A percentile compares a stretch with the other conserved stretches of the same genome.
phyloP scores from a whole-genome alignment of 2,329 filamentous ascomycete species.

The Huntiella bhutanensis region DNA sequence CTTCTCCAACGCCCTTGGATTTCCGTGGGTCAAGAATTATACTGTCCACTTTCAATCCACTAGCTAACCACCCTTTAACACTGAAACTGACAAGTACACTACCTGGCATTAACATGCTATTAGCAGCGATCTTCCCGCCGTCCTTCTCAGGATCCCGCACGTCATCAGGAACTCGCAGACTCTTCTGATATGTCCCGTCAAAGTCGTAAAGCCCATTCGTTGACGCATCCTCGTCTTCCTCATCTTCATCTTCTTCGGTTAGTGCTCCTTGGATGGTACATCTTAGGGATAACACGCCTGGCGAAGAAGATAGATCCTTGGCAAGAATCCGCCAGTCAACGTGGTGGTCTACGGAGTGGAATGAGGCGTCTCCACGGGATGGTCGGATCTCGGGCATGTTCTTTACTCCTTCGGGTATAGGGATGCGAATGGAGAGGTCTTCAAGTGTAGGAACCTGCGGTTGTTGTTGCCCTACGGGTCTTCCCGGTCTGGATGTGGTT shows the following conservation, averaged over 20 bases:
- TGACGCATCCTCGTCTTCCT: conserved; percentile 25
- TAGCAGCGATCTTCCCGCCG: conserved; percentile 40
- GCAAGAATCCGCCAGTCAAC: conserved; percentile 71
- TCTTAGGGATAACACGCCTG: conserved; percentile 52
- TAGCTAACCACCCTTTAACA: conserved; percentile 49
- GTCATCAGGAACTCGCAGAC: neutral
- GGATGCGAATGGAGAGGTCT: conserved; percentile 59
- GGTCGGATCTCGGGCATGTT: conserved; percentile 70
- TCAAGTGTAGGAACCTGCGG: conserved; percentile 40
- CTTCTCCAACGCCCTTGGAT: conserved; percentile 69
- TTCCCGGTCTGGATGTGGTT: conserved; percentile 18
- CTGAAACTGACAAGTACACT: conserved; percentile 56
- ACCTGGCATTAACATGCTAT: conserved; percentile 62
- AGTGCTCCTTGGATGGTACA: conserved; percentile 58
- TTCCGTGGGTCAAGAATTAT: conserved; percentile 55
- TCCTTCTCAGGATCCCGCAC: conserved; percentile 25
- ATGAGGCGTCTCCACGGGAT: conserved; percentile 66
- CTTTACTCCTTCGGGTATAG: conserved; percentile 59
- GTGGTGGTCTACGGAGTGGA: conserved; percentile 49
- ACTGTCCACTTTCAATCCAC: conserved; percentile 48
- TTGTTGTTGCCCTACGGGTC: conserved; percentile 31
- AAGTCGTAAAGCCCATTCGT: conserved; percentile 8
- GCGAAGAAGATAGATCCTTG: conserved; percentile 46
- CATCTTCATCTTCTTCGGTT: conserved; percentile 29
- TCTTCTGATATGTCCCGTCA: conserved; percentile 8